These are phyloP conservation scores for Lophiostoma macrostomum DNA, from an alignment of 495 filamentous ascomycete species.

Conservation along the genomic window DNA sequence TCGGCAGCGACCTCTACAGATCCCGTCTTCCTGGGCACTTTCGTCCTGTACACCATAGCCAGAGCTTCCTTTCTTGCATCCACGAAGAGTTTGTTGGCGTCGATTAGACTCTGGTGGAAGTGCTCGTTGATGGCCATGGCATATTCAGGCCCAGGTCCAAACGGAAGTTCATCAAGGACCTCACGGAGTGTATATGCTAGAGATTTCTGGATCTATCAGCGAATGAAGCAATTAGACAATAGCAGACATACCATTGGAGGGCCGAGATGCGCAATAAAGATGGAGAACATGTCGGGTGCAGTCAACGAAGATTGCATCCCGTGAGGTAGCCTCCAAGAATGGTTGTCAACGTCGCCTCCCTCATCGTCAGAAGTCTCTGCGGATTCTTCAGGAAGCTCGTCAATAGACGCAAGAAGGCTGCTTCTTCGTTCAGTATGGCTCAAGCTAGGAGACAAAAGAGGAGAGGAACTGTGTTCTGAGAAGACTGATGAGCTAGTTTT, in stretches of 20 bases:
- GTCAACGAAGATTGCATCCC: slow-evolving; percentile 37
- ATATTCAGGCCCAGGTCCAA: slow-evolving; percentile 60
- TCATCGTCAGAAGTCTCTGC: slow-evolving; percentile 19
- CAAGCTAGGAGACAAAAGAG: slow-evolving; percentile 22
- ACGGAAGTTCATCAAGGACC: slow-evolving; percentile 84
- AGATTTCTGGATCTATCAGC: slow-evolving; percentile 58
- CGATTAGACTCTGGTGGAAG: slow-evolving; percentile 71
- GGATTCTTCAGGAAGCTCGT: slow-evolving; percentile 26
- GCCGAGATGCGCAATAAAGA: slow-evolving; percentile 82
- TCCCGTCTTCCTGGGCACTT: slow-evolving; percentile 62
- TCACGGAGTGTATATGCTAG: slow-evolving; percentile 84
- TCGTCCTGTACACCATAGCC: slow-evolving; percentile 70
- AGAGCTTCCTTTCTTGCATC: slow-evolving; percentile 71
- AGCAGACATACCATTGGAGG: slow-evolving; percentile 71
- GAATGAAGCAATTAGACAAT: not conserved
- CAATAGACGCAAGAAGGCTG: slow-evolving; percentile 28
- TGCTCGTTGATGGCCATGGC: slow-evolving; percentile 70
- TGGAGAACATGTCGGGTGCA: slow-evolving; percentile 76
- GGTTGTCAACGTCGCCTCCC: not conserved
- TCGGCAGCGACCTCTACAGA: slow-evolving; percentile 79
- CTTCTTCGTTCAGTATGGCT: slow-evolving; percentile 23
- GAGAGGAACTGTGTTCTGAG: slow-evolving; percentile 2
- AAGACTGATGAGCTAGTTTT: slow-evolving; percentile 7
- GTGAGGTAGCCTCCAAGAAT: slow-evolving; percentile 20
- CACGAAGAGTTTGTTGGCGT: slow-evolving; percentile 76